Base-by-base conservation (phyloP, 345 rosid species). In the Populus ilicifolia region DNA sequence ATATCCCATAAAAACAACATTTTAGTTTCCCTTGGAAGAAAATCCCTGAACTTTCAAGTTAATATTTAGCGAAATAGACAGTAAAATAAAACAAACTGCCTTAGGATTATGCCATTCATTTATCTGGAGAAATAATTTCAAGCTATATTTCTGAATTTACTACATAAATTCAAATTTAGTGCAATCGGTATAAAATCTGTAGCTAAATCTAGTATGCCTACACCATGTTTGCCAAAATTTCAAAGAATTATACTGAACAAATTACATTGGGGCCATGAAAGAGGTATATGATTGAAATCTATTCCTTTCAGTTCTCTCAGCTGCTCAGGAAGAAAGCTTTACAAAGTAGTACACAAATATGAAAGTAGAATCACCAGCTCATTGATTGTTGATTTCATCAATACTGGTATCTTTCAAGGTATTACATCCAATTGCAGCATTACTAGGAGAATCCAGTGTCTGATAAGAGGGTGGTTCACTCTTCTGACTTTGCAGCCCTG, bases 401-500 rank as follows among this genome's bases (percentile, higher is more conserved):
- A 83, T 77, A 66, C 77, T 83, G 36, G 89, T 82, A 78, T 93
- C 94, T 71, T 94, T 91, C 71, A 88, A 17, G 23, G 74, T 73
- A 65, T 69, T 89, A 85, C 90, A 88, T 79, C 79, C 95, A 70
- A 83, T 73, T 64, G 84, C 84, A 74, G 84, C 78, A 27, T 82
- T 77, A 69, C 50, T 82, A 44, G 91, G 76, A 73, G 82, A 73
- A 75, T 85, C 91, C 33, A 86, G 79, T 59, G 83, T 75, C 78
- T 82, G 76, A 80, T 82, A 71, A 70, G 93, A 62, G 35, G 90
- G 69, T 70, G 80, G 27, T 59, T 79, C 80, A 30, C 74, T 82
- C 80, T 87, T 93, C 82, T 80, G 84, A 78, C 90, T 80, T 83
- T 94, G 97, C 82, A 94, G 85, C 52, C 94, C 98, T 20, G 93